phyloP scores from a whole-genome alignment of 2,329 filamentous ascomycete species.

The Gliomastix tumulicola region DNA sequence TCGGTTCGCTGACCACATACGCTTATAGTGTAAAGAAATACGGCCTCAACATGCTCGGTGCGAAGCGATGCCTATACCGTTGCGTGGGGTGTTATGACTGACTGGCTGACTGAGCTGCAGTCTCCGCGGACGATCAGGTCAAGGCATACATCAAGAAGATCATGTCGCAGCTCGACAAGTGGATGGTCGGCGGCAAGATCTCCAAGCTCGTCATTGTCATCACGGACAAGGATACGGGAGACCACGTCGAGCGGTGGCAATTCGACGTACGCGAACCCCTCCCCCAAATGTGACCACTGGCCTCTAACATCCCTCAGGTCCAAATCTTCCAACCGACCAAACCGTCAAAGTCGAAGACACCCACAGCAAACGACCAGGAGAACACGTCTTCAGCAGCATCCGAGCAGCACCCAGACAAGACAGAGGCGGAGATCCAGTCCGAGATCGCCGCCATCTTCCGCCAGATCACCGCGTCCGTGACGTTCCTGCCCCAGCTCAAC shows the following conservation, averaged over 20 bases:
- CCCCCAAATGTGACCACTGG: constrained; percentile 2
- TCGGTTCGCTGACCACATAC: neutral
- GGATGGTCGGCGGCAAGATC: constrained; percentile 93
- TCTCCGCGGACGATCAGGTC: constrained; percentile 94
- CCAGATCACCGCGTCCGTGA: constrained; percentile 96
- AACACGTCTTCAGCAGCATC: constrained; percentile 44
- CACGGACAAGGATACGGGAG: constrained; percentile 92
- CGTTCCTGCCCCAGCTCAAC: constrained; percentile 81
- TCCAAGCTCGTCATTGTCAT: constrained; percentile 96
- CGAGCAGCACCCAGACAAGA: constrained; percentile 58
- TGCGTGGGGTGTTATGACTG: no score
- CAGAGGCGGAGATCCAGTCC: constrained; percentile 86
- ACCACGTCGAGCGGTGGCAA: constrained; percentile 95
- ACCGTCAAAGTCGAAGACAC: constrained; percentile 32
- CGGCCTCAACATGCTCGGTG: constrained; percentile 92
- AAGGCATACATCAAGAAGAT: constrained; percentile 99
- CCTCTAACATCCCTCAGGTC: constrained; percentile 16
- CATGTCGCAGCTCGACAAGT: constrained; percentile 94
- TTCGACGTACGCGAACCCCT: constrained; percentile 63
- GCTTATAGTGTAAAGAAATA: constrained; percentile 79
- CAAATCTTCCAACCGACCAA: constrained; percentile 31
- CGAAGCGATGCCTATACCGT: no score
- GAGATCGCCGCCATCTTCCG: constrained; percentile 97
- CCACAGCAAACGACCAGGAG: constrained; percentile 57
- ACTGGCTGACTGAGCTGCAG: no score